Evolutionary conservation across 805 yeast species (phyloP).

Genomic region (Metschnikowia lochheadii): DNA sequence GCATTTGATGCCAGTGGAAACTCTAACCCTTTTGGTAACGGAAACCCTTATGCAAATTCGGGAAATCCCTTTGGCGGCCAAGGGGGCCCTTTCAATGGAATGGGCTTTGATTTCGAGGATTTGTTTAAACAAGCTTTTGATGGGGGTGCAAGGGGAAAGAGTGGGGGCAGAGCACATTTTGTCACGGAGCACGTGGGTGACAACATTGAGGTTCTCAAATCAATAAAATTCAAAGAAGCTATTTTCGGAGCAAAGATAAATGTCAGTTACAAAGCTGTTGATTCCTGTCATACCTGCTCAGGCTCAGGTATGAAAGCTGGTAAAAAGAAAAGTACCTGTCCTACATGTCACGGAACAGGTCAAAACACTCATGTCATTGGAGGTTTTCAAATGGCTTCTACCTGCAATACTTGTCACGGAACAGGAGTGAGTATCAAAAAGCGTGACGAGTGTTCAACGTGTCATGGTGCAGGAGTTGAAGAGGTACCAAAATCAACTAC

Average conservation of each 20-base stretch:
- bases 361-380: conserved; percentile 82
- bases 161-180: conserved; percentile 40
- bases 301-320: conserved; percentile 85
- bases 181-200: conserved; percentile 86
- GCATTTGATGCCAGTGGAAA: conserved; percentile 67
- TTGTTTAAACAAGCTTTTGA: conserved; percentile 48
- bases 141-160: conserved; percentile 26
- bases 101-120: conserved; percentile 46
- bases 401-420: conserved; percentile 86
- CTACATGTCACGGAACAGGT: conserved; percentile 90
- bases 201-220: conserved; percentile 73
- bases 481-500: conserved; percentile 65
- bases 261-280: conserved; percentile 69
- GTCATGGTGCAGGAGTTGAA: conserved; percentile 88
- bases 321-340: conserved; percentile 71
- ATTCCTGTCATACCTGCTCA: conserved; percentile 71
- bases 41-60: conserved; percentile 36
- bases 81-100: conserved; percentile 54
- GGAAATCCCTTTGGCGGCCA: conserved; percentile 39
- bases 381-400: conserved; percentile 95
- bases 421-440: conserved; percentile 73
- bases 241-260: conserved; percentile 69
- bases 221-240: conserved; percentile 79
- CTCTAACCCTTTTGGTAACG: conserved; percentile 43
- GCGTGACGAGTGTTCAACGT: conserved; percentile 66